These are phyloP conservation scores for Penicillium sp. DNA, from an alignment of 2,329 filamentous ascomycete species.

Conservation along the genomic window DNA sequence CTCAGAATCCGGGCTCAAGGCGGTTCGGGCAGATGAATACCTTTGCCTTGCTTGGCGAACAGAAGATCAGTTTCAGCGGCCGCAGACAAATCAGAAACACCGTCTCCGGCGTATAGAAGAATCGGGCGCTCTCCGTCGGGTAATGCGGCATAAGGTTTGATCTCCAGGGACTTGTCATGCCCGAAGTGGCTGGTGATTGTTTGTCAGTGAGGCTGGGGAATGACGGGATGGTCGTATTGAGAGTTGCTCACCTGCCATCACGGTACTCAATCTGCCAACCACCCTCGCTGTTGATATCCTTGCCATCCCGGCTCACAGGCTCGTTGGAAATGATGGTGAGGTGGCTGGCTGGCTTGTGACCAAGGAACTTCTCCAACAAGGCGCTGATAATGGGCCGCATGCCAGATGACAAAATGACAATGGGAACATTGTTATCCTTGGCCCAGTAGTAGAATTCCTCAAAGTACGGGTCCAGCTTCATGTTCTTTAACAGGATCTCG, in stretches of 20 bases:
- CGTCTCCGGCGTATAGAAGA: constrained; percentile 93
- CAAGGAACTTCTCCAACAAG: constrained; percentile 75
- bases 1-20: background rate
- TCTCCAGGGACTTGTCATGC: constrained; percentile 94
- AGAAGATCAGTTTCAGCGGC: constrained; percentile 89
- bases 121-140: constrained; percentile 68
- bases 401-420: constrained; percentile 87
- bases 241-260: constrained; percentile 67
- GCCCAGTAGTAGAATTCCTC: constrained; percentile 84
- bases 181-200: constrained; percentile 66
- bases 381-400: constrained; percentile 91
- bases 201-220: background rate
- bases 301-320: constrained; percentile 64
- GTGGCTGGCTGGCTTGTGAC: constrained; percentile 66
- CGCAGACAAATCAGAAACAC: constrained; percentile 87
- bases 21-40: constrained; percentile 47
- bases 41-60: constrained; percentile 88
- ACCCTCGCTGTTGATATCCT: constrained; percentile 72
- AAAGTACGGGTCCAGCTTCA: constrained; percentile 86
- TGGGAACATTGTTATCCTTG: constrained; percentile 76
- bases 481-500: constrained; percentile 72
- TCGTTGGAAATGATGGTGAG: constrained; percentile 92
- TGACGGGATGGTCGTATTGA: constrained; percentile 1
- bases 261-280: constrained; percentile 89
- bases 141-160: constrained; percentile 74